A percentile compares a stretch with the other conserved stretches of the same genome.
Conservation (phyloP, 2,329 filamentous ascomycete species). For the Aspergillus intermedius region DNA sequence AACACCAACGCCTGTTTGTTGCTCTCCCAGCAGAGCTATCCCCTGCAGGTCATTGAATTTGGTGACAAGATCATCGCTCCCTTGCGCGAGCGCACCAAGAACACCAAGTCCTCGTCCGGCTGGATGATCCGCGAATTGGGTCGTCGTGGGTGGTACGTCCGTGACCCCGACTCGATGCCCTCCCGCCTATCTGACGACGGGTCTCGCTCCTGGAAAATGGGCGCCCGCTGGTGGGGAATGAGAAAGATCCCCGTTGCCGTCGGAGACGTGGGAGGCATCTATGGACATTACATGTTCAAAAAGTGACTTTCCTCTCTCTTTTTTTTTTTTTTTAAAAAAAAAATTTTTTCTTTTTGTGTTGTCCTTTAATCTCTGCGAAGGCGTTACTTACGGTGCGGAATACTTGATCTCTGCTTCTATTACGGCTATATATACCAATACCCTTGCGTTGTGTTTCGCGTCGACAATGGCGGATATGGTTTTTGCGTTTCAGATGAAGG, state of each 20-base stretch:
- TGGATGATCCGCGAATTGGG: conserved; percentile 66
- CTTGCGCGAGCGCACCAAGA: conserved; percentile 57
- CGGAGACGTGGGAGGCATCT: conserved; percentile 53
- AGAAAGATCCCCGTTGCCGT: conserved; percentile 56
- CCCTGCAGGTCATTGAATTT: conserved; percentile 71
- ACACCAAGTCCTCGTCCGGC: conserved; percentile 50
- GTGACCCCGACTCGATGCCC: conserved; percentile 34
- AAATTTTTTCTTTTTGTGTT: conserved; percentile 7
- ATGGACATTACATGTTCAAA: conserved; percentile 56
- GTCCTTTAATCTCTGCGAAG: background rate
- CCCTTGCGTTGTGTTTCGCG: background rate
- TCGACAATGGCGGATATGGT: background rate
- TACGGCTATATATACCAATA: background rate
- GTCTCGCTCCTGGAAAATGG: conserved; percentile 70
- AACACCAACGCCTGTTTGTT: conserved; percentile 51
- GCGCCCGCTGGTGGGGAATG: conserved; percentile 78
- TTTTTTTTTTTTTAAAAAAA: conserved; percentile 8
- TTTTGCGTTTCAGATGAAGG: background rate
- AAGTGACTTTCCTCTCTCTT: conserved; percentile 28
- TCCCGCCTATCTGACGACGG: conserved; percentile 47
- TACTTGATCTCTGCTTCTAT: conserved; percentile 5
- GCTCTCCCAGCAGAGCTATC: conserved; percentile 54
- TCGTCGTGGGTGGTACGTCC: conserved; percentile 62
- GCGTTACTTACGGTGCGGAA: conserved; percentile 9
- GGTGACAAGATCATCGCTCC: conserved; percentile 61